Conservation (phyloP, 768 basidiomycete genomes). For the Phlebiopsis flavidoalba region DNA sequence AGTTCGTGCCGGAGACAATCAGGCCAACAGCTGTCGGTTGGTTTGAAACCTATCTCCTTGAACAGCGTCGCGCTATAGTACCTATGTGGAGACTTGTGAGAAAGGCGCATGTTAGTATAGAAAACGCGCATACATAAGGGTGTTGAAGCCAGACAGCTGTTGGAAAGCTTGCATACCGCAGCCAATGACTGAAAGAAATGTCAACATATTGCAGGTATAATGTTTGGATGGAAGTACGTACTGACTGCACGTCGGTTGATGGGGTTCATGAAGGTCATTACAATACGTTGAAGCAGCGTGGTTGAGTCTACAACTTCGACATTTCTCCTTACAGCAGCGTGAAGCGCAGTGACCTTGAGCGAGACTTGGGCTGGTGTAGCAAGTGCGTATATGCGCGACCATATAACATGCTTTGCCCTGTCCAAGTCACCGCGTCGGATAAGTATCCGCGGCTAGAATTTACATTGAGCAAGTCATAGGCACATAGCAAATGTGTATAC, state of each 20-base stretch:
- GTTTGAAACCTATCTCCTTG: slow-evolving; percentile 73
- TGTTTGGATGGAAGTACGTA: slow-evolving; percentile 26
- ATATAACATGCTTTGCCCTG: slow-evolving; percentile 50
- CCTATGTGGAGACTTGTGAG: neutral
- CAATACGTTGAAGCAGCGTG: slow-evolving; percentile 50
- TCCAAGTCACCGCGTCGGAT: slow-evolving; percentile 49
- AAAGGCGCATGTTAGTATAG: too few species aligned
- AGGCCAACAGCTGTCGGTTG: slow-evolving; percentile 80
- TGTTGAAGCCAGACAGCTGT: slow-evolving; percentile 83
- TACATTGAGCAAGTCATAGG: neutral
- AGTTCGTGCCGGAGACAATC: slow-evolving; percentile 75
- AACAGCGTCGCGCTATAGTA: slow-evolving; percentile 60
- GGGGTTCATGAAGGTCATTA: slow-evolving; percentile 49
- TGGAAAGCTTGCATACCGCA: slow-evolving; percentile 83
- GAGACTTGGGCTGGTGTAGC: slow-evolving; percentile 63
- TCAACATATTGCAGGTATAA: neutral
- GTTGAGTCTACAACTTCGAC: slow-evolving; percentile 58
- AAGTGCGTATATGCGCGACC: slow-evolving; percentile 59
- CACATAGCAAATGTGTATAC: slow-evolving; percentile 20
- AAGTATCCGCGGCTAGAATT: slow-evolving; percentile 54
- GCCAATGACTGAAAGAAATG: slow-evolving; percentile 49
- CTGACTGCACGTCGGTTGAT: slow-evolving; percentile 67
- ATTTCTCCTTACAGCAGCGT: slow-evolving; percentile 54
- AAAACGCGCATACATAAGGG: slow-evolving; percentile 43
- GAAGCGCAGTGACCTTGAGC: slow-evolving; percentile 50